Conservation (phyloP, 495 filamentous ascomycete genomes). For the Daldinia childiae region DNA sequence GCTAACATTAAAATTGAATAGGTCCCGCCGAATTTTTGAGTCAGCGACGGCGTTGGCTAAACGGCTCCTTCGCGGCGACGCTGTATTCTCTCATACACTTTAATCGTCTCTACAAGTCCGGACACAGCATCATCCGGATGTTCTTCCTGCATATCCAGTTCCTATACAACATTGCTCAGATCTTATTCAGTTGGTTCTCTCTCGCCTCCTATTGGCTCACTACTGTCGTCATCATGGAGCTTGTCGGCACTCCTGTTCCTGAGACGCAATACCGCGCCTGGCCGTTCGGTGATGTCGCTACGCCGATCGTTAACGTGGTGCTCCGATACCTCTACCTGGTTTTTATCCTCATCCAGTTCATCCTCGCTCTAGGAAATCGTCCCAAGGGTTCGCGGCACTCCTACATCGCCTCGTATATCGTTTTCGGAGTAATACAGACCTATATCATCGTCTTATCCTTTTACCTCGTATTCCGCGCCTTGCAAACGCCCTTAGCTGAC, state of each 20-base stretch:
- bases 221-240: conserved; percentile 85
- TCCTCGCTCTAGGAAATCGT: conserved; percentile 93
- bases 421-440: conserved; percentile 66
- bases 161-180: conserved; percentile 90
- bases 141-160: conserved; percentile 98
- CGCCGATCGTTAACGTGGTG: conserved; percentile 89
- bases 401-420: conserved; percentile 87
- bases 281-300: conserved; percentile 43
- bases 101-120: conserved; percentile 96
- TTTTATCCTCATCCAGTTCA: conserved; percentile 92
- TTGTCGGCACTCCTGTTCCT: background rate
- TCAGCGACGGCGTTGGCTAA: conserved; percentile 96
- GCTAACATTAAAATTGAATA: conserved; percentile 16
- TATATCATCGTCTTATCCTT: background rate
- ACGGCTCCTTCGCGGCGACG: conserved; percentile 96
- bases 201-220: conserved; percentile 95
- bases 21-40: conserved; percentile 96
- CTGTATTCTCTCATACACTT: conserved; percentile 99
- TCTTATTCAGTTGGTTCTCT: conserved; percentile 93
- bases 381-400: conserved; percentile 93
- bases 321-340: conserved; percentile 91
- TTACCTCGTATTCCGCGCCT: background rate
- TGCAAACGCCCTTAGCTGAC: background rate
- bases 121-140: conserved; percentile 96
- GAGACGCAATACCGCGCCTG: background rate